These are phyloP conservation scores for Pestalotiopsis fici DNA, from an alignment of 2,329 filamentous ascomycete species.

Conservation along the genomic window DNA sequence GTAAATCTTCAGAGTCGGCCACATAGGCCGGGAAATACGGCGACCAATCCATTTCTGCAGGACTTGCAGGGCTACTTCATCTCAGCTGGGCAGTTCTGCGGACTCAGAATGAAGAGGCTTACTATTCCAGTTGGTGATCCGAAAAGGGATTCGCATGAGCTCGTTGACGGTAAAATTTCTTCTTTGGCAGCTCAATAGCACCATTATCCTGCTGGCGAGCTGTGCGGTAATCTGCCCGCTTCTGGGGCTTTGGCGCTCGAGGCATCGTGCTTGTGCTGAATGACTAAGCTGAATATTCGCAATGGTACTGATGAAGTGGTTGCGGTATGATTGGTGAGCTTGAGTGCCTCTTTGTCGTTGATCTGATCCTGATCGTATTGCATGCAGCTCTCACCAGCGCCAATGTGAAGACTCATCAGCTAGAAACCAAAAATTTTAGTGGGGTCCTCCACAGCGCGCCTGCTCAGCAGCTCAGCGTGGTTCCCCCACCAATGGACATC, in stretches of 20 bases:
- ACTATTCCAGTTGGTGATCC: conserved; percentile 90
- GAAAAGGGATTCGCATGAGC: conserved; percentile 98
- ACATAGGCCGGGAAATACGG: conserved; percentile 77
- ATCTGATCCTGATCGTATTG: not conserved
- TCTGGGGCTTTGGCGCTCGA: conserved; percentile 57
- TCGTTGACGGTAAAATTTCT: conserved; percentile 94
- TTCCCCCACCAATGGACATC: not conserved
- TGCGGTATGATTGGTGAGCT: not conserved
- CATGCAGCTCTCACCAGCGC: not conserved
- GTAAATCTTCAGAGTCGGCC: conserved; percentile 33
- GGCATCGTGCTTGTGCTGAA: conserved; percentile 32
- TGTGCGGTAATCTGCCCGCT: conserved; percentile 66
- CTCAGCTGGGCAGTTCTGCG: conserved; percentile 12
- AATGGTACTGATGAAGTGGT: not conserved
- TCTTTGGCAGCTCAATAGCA: conserved; percentile 71
- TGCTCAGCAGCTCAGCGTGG: not conserved
- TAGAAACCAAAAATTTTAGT: not conserved
- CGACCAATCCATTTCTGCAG: conserved; percentile 90
- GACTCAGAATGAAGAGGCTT: conserved; percentile 35
- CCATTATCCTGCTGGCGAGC: conserved; percentile 51
- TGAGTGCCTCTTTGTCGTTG: not conserved
- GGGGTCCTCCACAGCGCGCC: not conserved
- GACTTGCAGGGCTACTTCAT: conserved; percentile 68
- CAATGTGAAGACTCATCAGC: not conserved
- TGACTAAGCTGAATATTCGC: too few relatives aligned